Conservation (phyloP, 768 basidiomycete genomes). For the Mycena capillaripes region DNA sequence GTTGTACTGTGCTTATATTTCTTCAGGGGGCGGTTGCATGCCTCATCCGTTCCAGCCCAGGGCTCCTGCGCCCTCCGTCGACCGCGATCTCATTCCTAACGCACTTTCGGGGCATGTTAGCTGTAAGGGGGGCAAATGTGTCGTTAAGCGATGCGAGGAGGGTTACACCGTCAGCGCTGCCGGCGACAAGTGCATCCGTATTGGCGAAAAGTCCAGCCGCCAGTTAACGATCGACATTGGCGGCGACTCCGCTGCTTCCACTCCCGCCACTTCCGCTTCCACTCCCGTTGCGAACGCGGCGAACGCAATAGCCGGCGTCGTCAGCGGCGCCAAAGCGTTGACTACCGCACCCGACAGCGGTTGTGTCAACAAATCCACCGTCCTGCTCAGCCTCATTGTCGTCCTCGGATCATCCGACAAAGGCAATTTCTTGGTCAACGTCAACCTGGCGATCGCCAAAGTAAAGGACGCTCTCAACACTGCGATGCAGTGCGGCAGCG, state of each 20-base stretch:
- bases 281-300: too few relatives aligned
- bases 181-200: not conserved
- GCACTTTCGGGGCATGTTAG: slow-evolving; percentile 1
- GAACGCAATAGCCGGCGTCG: not conserved
- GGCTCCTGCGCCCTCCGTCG: not conserved
- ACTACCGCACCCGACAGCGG: not conserved
- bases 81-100: slow-evolving; percentile 24
- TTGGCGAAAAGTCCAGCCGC: not conserved
- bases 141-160: slow-evolving; percentile 16
- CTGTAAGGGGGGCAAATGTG: slow-evolving; percentile 30
- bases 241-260: not conserved
- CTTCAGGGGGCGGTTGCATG: slow-evolving; percentile 32
- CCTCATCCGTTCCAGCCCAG: slow-evolving; percentile 19
- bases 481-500: not conserved
- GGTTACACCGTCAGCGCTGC: not conserved
- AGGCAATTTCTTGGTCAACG: not conserved
- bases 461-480: not conserved
- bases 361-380: not conserved
- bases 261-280: not conserved
- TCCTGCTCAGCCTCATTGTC: too few relatives aligned
- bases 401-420: too few relatives aligned
- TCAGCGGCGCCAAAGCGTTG: not conserved
- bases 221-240: not conserved
- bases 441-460: not conserved
- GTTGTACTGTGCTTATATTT: not conserved